These are phyloP conservation scores for Gentiana macrophylla DNA, from an alignment of 257 asterid species.

Conservation along the genomic window DNA sequence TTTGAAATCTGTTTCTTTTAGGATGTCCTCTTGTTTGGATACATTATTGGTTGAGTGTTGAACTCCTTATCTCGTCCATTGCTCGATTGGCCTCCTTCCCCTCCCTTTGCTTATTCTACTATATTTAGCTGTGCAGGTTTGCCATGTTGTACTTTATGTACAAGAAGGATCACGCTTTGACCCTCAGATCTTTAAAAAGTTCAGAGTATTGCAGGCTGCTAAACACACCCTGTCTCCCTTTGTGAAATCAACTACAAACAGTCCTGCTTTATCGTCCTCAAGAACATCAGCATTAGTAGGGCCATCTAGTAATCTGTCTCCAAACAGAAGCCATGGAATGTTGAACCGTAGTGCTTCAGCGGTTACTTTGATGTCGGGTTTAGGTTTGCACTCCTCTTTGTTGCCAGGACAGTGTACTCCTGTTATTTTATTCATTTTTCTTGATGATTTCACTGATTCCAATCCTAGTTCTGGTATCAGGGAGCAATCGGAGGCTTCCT, in stretches of 20 bases:
- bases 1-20: too few relatives aligned
- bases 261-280: conserved; percentile 43
- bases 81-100: too few relatives aligned
- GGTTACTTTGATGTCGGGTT: conserved; percentile 49
- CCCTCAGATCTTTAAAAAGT: conserved; percentile 53
- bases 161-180: conserved; percentile 92
- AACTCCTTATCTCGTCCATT: too few relatives aligned
- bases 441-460: conserved; percentile 66
- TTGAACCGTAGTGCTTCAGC: conserved; percentile 56
- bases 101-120: conserved; percentile 27
- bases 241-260: conserved; percentile 37
- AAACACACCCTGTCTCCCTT: conserved; percentile 57
- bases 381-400: conserved; percentile 71
- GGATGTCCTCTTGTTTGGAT: too few relatives aligned
- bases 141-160: conserved; percentile 64
- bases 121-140: conserved; percentile 82
- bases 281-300: conserved; percentile 30
- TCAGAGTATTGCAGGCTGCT: conserved; percentile 80
- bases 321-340: conserved; percentile 55
- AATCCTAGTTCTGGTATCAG: conserved; percentile 34
- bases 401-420: conserved; percentile 93
- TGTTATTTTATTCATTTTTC: conserved; percentile 72
- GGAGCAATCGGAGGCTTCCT: conserved; percentile 44
- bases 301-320: conserved; percentile 51
- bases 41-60: too few relatives aligned